A percentile compares a stretch with the other conserved stretches of the same genome.
These are phyloP conservation scores for Cudoniella acicularis DNA, from an alignment of 495 filamentous ascomycete genomes.

Conservation along the genomic window DNA sequence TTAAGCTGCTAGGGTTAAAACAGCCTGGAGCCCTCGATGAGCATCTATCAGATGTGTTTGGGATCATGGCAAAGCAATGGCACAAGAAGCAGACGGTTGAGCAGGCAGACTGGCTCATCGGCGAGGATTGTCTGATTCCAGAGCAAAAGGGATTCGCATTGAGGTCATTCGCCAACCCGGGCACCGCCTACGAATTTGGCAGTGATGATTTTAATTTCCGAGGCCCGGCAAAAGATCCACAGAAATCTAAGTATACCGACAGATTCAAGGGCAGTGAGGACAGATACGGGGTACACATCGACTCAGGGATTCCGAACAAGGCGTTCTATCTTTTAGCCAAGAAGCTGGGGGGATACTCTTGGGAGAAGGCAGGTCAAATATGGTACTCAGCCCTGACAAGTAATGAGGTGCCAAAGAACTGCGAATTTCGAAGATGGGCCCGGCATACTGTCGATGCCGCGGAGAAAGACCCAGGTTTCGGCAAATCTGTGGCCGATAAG, in stretches of 20 bases:
- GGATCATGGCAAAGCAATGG: slow-evolving; percentile 49
- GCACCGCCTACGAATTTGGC: slow-evolving; percentile 44
- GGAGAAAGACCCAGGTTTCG: no score
- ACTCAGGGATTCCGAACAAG: slow-evolving; percentile 34
- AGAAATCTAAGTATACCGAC: slow-evolving; percentile 37
- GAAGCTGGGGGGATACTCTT: neutral
- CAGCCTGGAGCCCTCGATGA: slow-evolving; percentile 50
- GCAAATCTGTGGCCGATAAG: no score
- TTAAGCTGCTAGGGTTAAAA: slow-evolving; percentile 36
- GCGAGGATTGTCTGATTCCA: slow-evolving; percentile 40
- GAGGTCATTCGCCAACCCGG: slow-evolving; percentile 45
- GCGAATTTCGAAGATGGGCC: no score
- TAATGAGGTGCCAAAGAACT: no score
- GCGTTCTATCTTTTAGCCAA: neutral
- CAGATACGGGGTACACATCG: slow-evolving; percentile 48
- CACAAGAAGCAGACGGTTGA: slow-evolving; percentile 29
- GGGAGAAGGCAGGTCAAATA: neutral
- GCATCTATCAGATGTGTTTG: slow-evolving; percentile 49
- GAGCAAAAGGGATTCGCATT: slow-evolving; percentile 41
- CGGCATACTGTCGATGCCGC: no score
- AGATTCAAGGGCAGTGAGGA: slow-evolving; percentile 34
- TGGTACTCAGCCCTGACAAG: no score
- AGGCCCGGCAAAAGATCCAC: no score
- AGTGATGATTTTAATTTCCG: slow-evolving; percentile 43
- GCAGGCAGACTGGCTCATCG: slow-evolving; percentile 49